These are phyloP conservation scores for Apiotrichum brassicae DNA, from an alignment of 1,284 basidiomycete species.

Conservation along the genomic window DNA sequence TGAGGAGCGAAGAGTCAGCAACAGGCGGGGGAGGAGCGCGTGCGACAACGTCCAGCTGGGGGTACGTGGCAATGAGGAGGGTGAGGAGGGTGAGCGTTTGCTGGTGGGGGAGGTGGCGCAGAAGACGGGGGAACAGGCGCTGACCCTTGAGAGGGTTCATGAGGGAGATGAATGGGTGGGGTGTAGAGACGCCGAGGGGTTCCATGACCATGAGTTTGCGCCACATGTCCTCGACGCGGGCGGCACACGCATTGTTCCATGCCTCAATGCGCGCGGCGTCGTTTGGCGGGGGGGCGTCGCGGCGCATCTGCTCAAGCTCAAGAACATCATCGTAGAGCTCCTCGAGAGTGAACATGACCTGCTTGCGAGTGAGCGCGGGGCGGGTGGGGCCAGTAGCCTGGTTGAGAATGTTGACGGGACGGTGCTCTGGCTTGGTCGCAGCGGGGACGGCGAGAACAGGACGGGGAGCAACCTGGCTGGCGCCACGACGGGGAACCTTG, in stretches of 20 bases:
- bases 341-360: conserved; percentile 76
- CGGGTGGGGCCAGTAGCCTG: conserved; percentile 47
- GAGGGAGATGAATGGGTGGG: conserved; percentile 94
- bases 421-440: conserved; percentile 42
- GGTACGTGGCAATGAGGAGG: conserved; percentile 87
- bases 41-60: conserved; percentile 81
- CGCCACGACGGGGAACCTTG: conserved; percentile 66
- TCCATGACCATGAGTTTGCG: conserved; percentile 75
- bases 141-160: conserved; percentile 88
- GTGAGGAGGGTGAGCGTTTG: conserved; percentile 82
- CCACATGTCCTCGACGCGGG: conserved; percentile 68
- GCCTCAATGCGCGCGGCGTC: conserved; percentile 55
- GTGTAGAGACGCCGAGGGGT: conserved; percentile 83
- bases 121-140: conserved; percentile 78
- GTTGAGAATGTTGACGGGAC: conserved; percentile 45
- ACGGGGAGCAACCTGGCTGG: conserved; percentile 68
- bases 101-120: conserved; percentile 73
- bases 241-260: conserved; percentile 58
- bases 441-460: conserved; percentile 80
- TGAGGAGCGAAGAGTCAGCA: conserved; percentile 46
- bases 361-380: conserved; percentile 66
- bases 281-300: conserved; percentile 60
- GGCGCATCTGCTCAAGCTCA: conserved; percentile 74
- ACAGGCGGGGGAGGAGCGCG: conserved; percentile 59
- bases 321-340: conserved; percentile 78